These are phyloP conservation scores for Thielaviopsis ethacetica DNA, from an alignment of 2,329 filamentous ascomycete species.

Conservation along the genomic window DNA sequence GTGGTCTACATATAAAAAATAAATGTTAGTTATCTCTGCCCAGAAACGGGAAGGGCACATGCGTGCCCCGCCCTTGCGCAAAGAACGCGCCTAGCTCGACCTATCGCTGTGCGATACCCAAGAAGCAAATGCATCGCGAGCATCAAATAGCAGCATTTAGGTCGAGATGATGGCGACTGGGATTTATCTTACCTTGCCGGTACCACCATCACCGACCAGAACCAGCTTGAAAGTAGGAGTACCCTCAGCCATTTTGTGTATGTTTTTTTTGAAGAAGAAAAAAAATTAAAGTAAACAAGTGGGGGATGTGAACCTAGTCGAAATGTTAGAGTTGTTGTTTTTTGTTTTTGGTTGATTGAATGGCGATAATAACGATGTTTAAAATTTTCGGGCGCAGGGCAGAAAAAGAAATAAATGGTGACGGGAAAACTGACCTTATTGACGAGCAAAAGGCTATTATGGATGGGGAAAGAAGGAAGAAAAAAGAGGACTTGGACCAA, in stretches of 20 bases:
- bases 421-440: constrained; percentile 6
- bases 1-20: constrained; percentile 52
- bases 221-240: constrained; percentile 94
- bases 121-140: neutral
- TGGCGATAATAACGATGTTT: no score
- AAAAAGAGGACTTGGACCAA: constrained; percentile 11
- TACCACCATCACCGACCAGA: constrained; percentile 97
- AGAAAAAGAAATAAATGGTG: neutral
- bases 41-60: neutral
- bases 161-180: neutral
- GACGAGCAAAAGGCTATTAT: constrained; percentile 10
- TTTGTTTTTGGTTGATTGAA: neutral
- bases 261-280: constrained; percentile 8
- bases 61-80: constrained; percentile 7
- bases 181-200: constrained; percentile 61
- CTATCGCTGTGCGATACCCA: no score
- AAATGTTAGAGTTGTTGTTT: constrained; percentile 10
- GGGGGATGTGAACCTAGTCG: constrained; percentile 17
- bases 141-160: no score
- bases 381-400: neutral
- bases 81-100: no score
- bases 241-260: constrained; percentile 17
- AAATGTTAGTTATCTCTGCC: neutral
- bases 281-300: constrained; percentile 30
- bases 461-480: constrained; percentile 8